Base-by-base conservation (phyloP, 1,139 yeast genomes). In the Saccharomyces hybrid region DNA sequence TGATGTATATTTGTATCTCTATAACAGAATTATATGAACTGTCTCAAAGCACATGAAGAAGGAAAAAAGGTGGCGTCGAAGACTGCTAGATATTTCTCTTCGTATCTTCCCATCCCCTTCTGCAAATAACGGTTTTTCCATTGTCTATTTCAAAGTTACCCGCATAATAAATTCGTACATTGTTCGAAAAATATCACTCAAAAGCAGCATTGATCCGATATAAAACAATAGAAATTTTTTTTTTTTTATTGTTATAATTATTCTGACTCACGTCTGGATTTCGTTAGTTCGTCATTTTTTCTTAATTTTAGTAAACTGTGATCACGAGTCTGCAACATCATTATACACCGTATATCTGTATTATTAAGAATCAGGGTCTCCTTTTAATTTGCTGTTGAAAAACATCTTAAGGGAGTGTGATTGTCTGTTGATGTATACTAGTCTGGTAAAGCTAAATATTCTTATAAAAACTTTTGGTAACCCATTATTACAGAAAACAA, bases 1-100 rank as follows among this genome's bases (percentile, higher is more conserved):
- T 46, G 28, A 46, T 46, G 23, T 27, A 23, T 46, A 46, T 46
- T 19, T 46, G 48, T 46, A 46, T 14, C 48, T 46, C 19, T 27
- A 27, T 26, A n/a, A 26, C 16, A 23, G 7, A 27, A 46, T 14
- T 46, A 46, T 19, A 16, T 38, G 44, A 38, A 38, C 44, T 38
- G 44, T 38, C 25, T 19, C 13, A 38, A 29, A 13, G 25, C 19
- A 19, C n/a, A 38, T 3, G 25, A 38, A 19, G 7, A 9, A 9
- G 25, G 25, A 8, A 16, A 11, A 9, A 29, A 29, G 5, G n/a
- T 29, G 32, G 32, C 32, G 32, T 29, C n/a, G 13, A 13, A 11
- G 9, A 19, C 25, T 19, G 13, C 25, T 38, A 5, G 19, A 3
- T 19, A 25, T 16, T 16, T 25, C 13, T 23, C 3, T 38, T 38